Evolutionary conservation across 768 basidiomycete genomes (phyloP).

Genomic region (Psilocybe cubensis): DNA sequence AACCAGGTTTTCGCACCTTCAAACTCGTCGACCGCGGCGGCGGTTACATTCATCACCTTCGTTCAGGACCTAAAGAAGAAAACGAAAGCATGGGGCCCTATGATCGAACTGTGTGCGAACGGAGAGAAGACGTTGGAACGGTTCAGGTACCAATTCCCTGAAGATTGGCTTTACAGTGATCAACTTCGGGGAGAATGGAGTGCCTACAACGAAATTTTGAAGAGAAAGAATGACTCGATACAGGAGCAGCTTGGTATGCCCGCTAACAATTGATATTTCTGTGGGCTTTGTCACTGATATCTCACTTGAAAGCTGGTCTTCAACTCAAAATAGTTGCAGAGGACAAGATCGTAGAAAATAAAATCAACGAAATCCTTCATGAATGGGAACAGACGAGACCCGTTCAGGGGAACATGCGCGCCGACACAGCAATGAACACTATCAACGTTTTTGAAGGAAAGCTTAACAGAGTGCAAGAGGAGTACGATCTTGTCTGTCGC

Average conservation of each 20-base stretch:
- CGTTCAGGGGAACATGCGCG: conserved; percentile 94
- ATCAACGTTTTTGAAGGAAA: conserved; percentile 96
- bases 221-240: conserved; percentile 97
- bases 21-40: conserved; percentile 94
- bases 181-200: conserved; percentile 98
- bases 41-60: conserved; percentile 98
- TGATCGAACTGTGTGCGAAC: conserved; percentile 92
- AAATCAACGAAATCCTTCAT: conserved; percentile 84
- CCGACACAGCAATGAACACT: conserved; percentile 94
- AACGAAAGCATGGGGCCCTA: conserved; percentile 94
- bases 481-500: conserved; percentile 92
- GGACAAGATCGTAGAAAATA: conserved; percentile 97
- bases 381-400: conserved; percentile 98
- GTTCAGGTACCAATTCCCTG: conserved; percentile 95
- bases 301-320: conserved; percentile 70
- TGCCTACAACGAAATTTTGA: conserved; percentile 96
- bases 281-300: background rate
- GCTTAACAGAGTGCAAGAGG: conserved; percentile 86
- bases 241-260: conserved; percentile 96
- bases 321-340: conserved; percentile 99
- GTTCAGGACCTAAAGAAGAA: conserved; percentile 99
- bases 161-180: conserved; percentile 98
- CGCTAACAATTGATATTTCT: background rate
- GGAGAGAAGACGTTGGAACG: conserved; percentile 98
- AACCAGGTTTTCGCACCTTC: conserved; percentile 68